Conservation (phyloP, 2,329 filamentous ascomycete genomes). For the Colletotrichum liaoningense region DNA sequence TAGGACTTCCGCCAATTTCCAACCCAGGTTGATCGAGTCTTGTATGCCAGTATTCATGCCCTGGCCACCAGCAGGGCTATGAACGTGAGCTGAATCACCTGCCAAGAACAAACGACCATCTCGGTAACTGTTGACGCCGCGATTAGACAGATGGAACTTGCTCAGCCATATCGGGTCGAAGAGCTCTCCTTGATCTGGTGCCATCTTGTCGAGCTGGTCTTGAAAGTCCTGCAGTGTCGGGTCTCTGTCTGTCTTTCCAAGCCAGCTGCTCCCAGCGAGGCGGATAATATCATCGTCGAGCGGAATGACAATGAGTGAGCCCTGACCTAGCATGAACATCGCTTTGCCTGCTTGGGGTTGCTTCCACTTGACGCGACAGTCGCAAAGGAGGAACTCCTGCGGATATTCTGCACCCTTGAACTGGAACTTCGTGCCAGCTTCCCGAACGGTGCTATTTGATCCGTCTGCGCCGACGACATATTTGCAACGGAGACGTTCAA, state of each 20-base stretch:
- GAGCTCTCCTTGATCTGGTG: slow-evolving; percentile 42
- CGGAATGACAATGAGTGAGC: slow-evolving; percentile 51
- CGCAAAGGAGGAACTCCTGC: slow-evolving; percentile 57
- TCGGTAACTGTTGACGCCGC: slow-evolving; percentile 54
- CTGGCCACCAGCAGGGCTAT: slow-evolving; percentile 49
- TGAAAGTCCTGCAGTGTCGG: slow-evolving; percentile 34
- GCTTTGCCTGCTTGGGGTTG: slow-evolving; percentile 27
- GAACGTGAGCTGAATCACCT: slow-evolving; percentile 51
- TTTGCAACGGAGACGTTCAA: slow-evolving; percentile 44
- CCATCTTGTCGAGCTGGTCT: slow-evolving; percentile 41
- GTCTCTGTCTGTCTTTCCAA: slow-evolving; percentile 1
- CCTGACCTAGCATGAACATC: slow-evolving; percentile 44
- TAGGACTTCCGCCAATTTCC: slow-evolving; percentile 44
- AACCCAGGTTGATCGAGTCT: slow-evolving; percentile 48
- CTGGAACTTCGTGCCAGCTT: slow-evolving; percentile 45
- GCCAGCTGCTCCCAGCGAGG: slow-evolving; percentile 39
- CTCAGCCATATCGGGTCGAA: slow-evolving; percentile 53
- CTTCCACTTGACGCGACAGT: slow-evolving; percentile 45
- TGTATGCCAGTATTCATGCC: slow-evolving; percentile 51
- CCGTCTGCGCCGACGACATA: slow-evolving; percentile 62
- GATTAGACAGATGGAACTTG: slow-evolving; percentile 57
- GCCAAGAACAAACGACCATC: slow-evolving; percentile 41
- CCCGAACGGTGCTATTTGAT: slow-evolving; percentile 56
- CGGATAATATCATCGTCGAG: slow-evolving; percentile 42
- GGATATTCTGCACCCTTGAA: slow-evolving; percentile 56